A percentile compares a stretch with the other conserved stretches of the same genome.
These are phyloP conservation scores for Rhazya stricta DNA, from an alignment of 257 asterid genomes.

Conservation along the genomic window DNA sequence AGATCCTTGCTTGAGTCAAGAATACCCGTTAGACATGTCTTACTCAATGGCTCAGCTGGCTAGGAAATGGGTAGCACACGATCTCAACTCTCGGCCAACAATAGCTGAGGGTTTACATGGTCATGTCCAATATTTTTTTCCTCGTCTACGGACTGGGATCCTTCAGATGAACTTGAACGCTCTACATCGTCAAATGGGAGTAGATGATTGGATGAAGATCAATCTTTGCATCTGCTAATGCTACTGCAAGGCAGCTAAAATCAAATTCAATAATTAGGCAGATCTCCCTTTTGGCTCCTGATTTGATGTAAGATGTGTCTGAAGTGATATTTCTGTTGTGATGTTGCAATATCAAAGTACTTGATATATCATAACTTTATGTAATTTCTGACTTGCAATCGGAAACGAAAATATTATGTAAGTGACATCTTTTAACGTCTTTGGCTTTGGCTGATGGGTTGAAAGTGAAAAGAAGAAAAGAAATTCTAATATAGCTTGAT, in stretches of 20 bases:
- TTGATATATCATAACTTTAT: not conserved
- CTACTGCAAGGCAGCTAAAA: not conserved
- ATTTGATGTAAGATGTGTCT: not conserved
- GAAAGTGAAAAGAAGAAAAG: no score
- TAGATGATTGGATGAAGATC: constrained; percentile 1
- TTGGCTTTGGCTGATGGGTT: no score
- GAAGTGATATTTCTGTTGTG: not conserved
- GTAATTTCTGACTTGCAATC: not conserved
- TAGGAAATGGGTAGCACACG: constrained; percentile 38
- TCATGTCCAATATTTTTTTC: constrained; percentile 38
- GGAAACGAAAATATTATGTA: no score
- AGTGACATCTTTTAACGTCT: no score
- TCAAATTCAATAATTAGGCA: not conserved
- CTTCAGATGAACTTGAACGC: constrained; percentile 31
- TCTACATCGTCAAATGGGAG: constrained; percentile 26
- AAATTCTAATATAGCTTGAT: no score
- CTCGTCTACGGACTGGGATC: constrained; percentile 56
- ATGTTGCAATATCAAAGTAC: not conserved
- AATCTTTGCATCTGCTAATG: not conserved
- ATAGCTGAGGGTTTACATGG: constrained; percentile 35
- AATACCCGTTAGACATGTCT: not conserved
- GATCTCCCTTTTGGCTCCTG: not conserved
- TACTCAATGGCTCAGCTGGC: constrained; percentile 38
- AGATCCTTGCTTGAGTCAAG: not conserved
- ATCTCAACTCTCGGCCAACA: constrained; percentile 32